Evolutionary conservation across 495 filamentous ascomycete genomes (phyloP).

Genomic region (Hyaloscypha bicolor): DNA sequence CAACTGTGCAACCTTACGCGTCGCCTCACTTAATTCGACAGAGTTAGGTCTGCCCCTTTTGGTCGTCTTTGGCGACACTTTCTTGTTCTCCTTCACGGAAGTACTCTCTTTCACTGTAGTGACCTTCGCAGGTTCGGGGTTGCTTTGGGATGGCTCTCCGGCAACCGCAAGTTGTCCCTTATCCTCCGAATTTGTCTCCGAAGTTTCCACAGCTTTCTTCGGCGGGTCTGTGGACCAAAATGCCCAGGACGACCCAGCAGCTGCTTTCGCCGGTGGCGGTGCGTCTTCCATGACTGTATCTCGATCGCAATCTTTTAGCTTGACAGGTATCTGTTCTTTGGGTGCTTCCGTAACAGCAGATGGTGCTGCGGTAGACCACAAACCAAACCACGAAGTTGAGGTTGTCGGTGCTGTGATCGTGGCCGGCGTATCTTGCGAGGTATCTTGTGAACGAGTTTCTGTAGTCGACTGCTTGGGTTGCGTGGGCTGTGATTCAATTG

Average conservation of each 20-base stretch:
- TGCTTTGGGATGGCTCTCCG: slow-evolving; percentile 63
- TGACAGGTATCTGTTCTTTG: slow-evolving; percentile 33
- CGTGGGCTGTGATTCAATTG: neutral
- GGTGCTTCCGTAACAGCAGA: slow-evolving; percentile 15
- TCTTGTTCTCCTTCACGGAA: slow-evolving; percentile 45
- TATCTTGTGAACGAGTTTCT: neutral
- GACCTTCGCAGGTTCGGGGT: slow-evolving; percentile 62
- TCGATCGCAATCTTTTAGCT: slow-evolving; percentile 31
- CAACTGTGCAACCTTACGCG: slow-evolving; percentile 28
- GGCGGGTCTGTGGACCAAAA: slow-evolving; percentile 60
- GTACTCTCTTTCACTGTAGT: slow-evolving; percentile 48
- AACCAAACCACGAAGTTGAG: slow-evolving; percentile 53
- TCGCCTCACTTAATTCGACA: slow-evolving; percentile 31
- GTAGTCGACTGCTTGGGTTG: neutral
- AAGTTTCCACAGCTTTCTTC: slow-evolving; percentile 36
- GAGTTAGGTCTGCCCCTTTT: slow-evolving; percentile 41
- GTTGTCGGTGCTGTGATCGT: slow-evolving; percentile 9
- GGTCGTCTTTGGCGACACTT: slow-evolving; percentile 24
- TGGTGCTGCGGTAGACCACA: slow-evolving; percentile 44
- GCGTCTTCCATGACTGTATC: slow-evolving; percentile 35
- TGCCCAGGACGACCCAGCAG: slow-evolving; percentile 31
- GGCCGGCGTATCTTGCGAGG: neutral
- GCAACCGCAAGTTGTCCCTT: slow-evolving; percentile 70
- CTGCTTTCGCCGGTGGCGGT: slow-evolving; percentile 26
- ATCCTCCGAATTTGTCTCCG: slow-evolving; percentile 39